Percentiles rank a stretch among this genome's conserved stretches.
Conservation (phyloP, 2,329 filamentous ascomycete genomes). For the Fusarium sp. region DNA sequence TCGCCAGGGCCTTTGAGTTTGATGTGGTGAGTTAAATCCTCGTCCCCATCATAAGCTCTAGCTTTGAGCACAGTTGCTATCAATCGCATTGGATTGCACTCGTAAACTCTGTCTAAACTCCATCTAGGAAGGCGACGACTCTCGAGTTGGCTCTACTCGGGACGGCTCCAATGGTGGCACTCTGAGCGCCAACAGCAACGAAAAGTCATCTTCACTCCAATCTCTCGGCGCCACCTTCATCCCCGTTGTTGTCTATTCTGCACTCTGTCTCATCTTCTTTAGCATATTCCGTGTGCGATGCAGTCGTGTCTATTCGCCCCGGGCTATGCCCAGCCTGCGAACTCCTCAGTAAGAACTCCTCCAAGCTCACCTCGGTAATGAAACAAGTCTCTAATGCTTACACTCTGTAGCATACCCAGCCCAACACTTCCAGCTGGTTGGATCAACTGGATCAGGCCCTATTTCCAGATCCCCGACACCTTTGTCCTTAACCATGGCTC, state of each 20-base stretch:
- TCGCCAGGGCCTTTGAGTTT: constrained; percentile 33
- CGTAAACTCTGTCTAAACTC: not conserved
- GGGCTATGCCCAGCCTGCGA: constrained; percentile 65
- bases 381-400: constrained; percentile 32
- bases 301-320: constrained; percentile 70
- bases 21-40: constrained; percentile 25
- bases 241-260: constrained; percentile 67
- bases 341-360: constrained; percentile 55
- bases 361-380: not conserved
- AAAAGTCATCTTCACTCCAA: constrained; percentile 54
- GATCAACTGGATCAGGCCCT: constrained; percentile 77
- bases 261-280: constrained; percentile 67
- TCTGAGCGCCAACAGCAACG: constrained; percentile 51
- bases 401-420: constrained; percentile 66
- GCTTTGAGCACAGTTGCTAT: too few species aligned
- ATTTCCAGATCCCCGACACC: constrained; percentile 80
- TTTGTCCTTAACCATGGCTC: constrained; percentile 92
- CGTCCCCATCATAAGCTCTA: not conserved
- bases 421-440: constrained; percentile 73
- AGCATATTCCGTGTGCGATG: constrained; percentile 63
- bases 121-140: constrained; percentile 47
- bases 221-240: constrained; percentile 67
- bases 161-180: constrained; percentile 55
- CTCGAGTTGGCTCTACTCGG: constrained; percentile 55
- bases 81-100: too few species aligned